Evolutionary conservation across 306 rosid genomes (phyloP), one percentile per base, ranked within the genome.

Genomic region (Bauhinia variegata): DNA sequence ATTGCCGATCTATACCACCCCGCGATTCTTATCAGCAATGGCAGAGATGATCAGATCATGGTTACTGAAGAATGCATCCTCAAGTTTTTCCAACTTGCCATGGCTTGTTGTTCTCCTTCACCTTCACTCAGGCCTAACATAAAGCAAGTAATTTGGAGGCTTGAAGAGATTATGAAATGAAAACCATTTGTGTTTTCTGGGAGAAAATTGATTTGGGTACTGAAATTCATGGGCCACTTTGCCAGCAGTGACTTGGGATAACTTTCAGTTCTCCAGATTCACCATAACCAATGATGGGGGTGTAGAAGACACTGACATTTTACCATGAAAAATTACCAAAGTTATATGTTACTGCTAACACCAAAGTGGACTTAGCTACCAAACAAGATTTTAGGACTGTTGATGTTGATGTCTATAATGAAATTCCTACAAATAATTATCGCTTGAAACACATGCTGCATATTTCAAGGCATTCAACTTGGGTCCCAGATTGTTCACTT

Each of bases 61-160:
- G 84, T 79, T 9, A 70, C 80, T 0, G 87, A 86, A 80, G 96
- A 88, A 72, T 57, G 60, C 51, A 74, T 86, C 74, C 89, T 95
- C 78, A 81, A 81, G 43, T 81, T 83, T 64, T 82, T 88, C 65
- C 92, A 86, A 80, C 95, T 95, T 60, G 96, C 95, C 0, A 82
- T 86, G 97, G 80, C 92, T 39, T 95, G 97, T 65, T 95, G 97
- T 65, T 85, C 89, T 32, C 91, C 96, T 66, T 83, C 91, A 8
- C 91, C 99, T 36, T 74, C 90, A 57, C 77, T 86, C 28, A 87
- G 99, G 74, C 99, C 97, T 51, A 85, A 55, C 78, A 80, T 84
- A 60, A 86, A 75, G 74, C 92, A 90, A 77, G 81, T 90, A 53
- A 72, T 90, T 11, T 63, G 82, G 79, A 91, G 88, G 86, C 95